Evolutionary conservation across 257 asterid species (phyloP).

Genomic region (Forsythia viridissima): DNA sequence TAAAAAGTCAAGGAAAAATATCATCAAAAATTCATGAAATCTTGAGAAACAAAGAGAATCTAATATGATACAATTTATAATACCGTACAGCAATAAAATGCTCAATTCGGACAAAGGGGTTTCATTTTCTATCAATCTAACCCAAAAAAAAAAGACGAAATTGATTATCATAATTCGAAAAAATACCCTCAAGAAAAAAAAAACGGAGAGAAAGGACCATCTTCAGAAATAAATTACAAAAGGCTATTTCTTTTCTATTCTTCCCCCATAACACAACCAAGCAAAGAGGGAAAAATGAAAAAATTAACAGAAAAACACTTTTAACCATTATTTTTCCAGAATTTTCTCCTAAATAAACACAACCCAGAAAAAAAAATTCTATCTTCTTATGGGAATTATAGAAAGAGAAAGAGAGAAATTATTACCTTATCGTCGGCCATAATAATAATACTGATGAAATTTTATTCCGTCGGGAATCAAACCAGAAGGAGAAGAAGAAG

Average conservation of each 20-base stretch:
- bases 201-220: not conserved
- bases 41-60: constrained; percentile 6
- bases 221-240: not conserved
- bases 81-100: not conserved
- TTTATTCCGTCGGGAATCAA: constrained; percentile 24
- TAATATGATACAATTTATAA: not conserved
- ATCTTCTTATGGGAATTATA: not conserved
- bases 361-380: not conserved
- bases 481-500: constrained; percentile 21
- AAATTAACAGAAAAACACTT: not conserved
- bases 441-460: constrained; percentile 9
- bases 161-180: too few species aligned
- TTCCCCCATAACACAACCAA: constrained; percentile 6
- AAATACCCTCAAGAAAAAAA: not conserved
- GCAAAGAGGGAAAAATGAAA: not conserved
- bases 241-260: not conserved
- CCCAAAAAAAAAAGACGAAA: not conserved
- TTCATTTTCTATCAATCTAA: constrained; percentile 1
- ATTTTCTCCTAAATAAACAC: constrained; percentile 7
- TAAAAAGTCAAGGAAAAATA: constrained; percentile 1
- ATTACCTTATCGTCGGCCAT: constrained; percentile 61
- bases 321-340: not conserved
- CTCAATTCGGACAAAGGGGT: not conserved
- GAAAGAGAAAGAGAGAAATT: not conserved
- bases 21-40: not conserved